A percentile compares a stretch with the other conserved stretches of the same genome.
Evolutionary conservation across 305 asterid genomes (phyloP).

Genomic region (Ilex paraguariensis): DNA sequence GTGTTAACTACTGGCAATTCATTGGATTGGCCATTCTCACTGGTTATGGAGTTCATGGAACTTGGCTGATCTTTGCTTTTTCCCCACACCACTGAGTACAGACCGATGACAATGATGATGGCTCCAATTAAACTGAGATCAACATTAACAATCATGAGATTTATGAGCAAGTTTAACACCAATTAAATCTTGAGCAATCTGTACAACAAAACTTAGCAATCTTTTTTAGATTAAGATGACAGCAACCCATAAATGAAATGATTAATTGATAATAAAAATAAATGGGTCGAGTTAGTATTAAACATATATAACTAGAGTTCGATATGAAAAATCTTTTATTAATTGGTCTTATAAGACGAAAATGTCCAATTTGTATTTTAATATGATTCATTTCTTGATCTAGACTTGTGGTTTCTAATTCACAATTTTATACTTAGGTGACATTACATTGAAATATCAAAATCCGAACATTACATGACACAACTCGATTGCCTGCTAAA

Average conservation of each 20-base stretch:
- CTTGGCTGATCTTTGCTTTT: constrained; percentile 55
- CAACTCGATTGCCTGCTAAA: neutral
- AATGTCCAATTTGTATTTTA: no score
- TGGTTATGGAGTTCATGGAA: constrained; percentile 9
- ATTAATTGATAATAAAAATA: no score
- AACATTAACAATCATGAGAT: neutral
- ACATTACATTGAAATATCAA: neutral
- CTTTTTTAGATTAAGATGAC: neutral
- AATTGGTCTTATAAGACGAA: no score
- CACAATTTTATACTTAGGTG: neutral
- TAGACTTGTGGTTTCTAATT: no score
- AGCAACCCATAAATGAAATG: no score
- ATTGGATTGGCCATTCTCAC: constrained; percentile 18
- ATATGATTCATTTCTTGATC: no score
- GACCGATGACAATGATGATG: constrained; percentile 61
- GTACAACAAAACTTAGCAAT: neutral
- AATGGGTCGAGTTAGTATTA: no score
- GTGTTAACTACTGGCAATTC: constrained; percentile 37
- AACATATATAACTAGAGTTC: no score
- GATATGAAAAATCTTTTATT: no score
- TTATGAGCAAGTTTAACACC: neutral
- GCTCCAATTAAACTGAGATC: constrained; percentile 75
- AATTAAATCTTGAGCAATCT: neutral
- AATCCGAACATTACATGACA: neutral
- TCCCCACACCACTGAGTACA: constrained; percentile 89